Evolutionary conservation across 106 monocot species (phyloP), one percentile per base, ranked within the genome.

Genomic region (Acorus gramineus): DNA sequence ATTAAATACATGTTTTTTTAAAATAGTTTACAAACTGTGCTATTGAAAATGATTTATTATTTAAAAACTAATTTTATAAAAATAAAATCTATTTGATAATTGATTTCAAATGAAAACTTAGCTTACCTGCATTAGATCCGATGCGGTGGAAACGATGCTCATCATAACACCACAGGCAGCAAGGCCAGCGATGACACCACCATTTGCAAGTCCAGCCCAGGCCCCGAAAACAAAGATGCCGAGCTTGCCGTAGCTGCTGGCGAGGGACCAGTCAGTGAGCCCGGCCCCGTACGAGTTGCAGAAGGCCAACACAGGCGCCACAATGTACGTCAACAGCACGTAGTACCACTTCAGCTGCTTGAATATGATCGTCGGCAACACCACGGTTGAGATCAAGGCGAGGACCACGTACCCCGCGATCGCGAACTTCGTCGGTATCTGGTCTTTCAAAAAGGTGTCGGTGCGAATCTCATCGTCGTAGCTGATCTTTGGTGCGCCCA

Each of bases 391-490:
- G 56, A 82, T 14, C 47, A 13, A 56, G 2, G 74, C 82, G 13
- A 78, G 7, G 48, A 44, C 13, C 2, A 78, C 3, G 44, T 82
- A 82, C 3, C 82, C 78, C 3, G 8, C 61, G 7, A 66, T 58
- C 3, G 78, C 77, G 6, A 64, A 28, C 13, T 49, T 44, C 43
- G 65, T 74, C 2, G 74, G 82, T 28, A 82, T 82, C 52, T 82
- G 78, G 44, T 78, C 82, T 28, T 74, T 82, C n/a, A 74, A 63
- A 59, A 78, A 82, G 43, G 28, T 1, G 28, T 86, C 84, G 2
- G 81, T 81, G 42, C 86, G 67, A 6, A 77, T 74, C 7, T 73
- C 63, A 14, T 93, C 86, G 46, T 89, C 89, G 6, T 77, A 84
- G 13, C 71, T 65, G 7, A 68, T 45, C 3, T 28, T 28, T 28